These are phyloP conservation scores for Cladobotryum protrusum DNA, from an alignment of 2,329 filamentous ascomycete species.

Conservation along the genomic window DNA sequence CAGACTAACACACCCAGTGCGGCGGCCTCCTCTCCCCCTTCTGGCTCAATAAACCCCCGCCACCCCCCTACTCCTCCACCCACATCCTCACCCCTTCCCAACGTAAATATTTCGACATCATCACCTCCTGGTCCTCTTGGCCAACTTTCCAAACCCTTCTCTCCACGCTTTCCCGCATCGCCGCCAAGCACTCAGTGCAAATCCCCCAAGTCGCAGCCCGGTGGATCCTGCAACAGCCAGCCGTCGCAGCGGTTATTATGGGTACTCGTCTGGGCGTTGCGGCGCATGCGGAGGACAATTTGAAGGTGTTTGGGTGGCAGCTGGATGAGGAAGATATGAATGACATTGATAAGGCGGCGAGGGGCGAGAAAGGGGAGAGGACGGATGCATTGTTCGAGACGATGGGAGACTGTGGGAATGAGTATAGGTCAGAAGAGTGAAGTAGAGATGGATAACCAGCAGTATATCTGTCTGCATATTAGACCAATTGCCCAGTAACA, in stretches of 20 bases:
- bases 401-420: conserved; percentile 23
- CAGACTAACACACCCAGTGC: conserved; percentile 10
- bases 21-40: conserved; percentile 29
- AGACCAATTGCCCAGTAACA: no score
- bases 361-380: conserved; percentile 12
- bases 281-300: conserved; percentile 18
- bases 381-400: conserved; percentile 25
- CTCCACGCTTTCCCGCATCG: conserved; percentile 29
- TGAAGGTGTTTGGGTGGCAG: conserved; percentile 16
- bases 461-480: no score
- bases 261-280: conserved; percentile 32
- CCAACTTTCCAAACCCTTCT: conserved; percentile 39
- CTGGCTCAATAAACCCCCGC: conserved; percentile 26
- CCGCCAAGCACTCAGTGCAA: conserved; percentile 32
- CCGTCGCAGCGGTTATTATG: conserved; percentile 43
- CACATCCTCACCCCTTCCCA: conserved; percentile 29
- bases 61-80: conserved; percentile 26
- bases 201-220: conserved; percentile 41
- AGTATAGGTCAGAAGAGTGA: conserved; percentile 15
- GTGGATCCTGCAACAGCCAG: conserved; percentile 42
- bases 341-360: conserved; percentile 19
- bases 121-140: conserved; percentile 42
- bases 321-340: conserved; percentile 15
- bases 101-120: conserved; percentile 23
- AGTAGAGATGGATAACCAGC: neutral